Percentiles rank a stretch among this genome's conserved stretches.
phyloP scores from a whole-genome alignment of 2,329 filamentous ascomycete genomes.

The Xylariomycetidae sp. region DNA sequence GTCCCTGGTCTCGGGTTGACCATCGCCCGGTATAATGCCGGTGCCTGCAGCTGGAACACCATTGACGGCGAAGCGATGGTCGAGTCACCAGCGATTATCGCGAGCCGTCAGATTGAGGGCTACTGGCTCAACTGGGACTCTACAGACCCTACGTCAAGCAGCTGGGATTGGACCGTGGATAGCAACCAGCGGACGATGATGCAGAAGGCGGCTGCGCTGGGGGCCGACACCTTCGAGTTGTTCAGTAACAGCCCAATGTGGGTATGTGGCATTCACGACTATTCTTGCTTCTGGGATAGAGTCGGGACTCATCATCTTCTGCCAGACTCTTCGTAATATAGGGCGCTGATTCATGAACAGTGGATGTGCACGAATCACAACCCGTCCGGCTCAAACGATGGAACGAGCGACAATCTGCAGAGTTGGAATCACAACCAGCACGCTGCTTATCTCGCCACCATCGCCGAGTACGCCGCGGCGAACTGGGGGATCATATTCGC shows the following conservation, averaged over 20 bases:
- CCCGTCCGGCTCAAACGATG: constrained; percentile 31
- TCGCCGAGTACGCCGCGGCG: constrained; percentile 32
- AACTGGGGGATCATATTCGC: constrained; percentile 36
- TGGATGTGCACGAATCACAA: constrained; percentile 40
- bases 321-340: no score
- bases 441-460: constrained; percentile 34
- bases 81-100: constrained; percentile 32
- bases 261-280: no score
- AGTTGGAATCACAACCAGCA: constrained; percentile 33
- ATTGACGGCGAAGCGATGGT: constrained; percentile 29
- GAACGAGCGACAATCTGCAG: constrained; percentile 33
- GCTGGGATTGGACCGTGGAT: constrained; percentile 38
- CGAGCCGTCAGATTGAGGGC: constrained; percentile 35
- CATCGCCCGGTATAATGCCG: constrained; percentile 40
- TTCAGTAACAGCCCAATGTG: constrained; percentile 42
- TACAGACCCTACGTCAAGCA: constrained; percentile 27
- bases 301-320: no score
- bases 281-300: no score
- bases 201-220: constrained; percentile 29
- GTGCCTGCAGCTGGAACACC: constrained; percentile 33
- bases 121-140: constrained; percentile 35
- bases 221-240: constrained; percentile 37
- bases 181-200: constrained; percentile 35
- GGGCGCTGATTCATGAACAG: no score
- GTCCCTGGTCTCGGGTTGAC: constrained; percentile 37